Conservation (phyloP, 1,284 basidiomycete genomes). For the Sparassis latifolia region DNA sequence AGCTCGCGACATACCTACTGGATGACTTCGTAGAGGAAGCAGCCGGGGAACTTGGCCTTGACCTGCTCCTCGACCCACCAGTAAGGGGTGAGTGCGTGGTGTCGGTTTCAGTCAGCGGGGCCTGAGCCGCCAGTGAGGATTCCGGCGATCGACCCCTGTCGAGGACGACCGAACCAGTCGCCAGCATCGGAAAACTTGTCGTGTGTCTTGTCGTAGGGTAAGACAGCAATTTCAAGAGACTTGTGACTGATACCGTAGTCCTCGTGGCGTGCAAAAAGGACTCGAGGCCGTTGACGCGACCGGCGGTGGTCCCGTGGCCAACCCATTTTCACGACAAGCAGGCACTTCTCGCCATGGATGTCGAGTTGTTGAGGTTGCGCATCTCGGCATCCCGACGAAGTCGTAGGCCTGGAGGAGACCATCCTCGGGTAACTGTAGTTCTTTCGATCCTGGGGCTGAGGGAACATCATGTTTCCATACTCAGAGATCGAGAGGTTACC, state of each 20-base stretch:
- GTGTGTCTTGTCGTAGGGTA: slow-evolving; percentile 14
- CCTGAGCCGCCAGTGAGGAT: slow-evolving; percentile 22
- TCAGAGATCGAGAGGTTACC: slow-evolving; percentile 20
- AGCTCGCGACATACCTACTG: slow-evolving; percentile 8
- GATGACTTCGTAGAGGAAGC: slow-evolving; percentile 16
- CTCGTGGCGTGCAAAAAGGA: slow-evolving; percentile 20
- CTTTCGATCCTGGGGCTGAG: slow-evolving; percentile 17
- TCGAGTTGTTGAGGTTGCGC: slow-evolving; percentile 18
- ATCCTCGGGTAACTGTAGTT: slow-evolving; percentile 19
- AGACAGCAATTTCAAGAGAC: slow-evolving; percentile 18
- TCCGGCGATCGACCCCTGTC: slow-evolving; percentile 20
- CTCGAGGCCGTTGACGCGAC: slow-evolving; percentile 21
- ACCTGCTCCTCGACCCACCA: slow-evolving; percentile 19
- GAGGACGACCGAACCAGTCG: slow-evolving; percentile 24
- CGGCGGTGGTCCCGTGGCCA: slow-evolving; percentile 23
- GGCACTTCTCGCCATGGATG: slow-evolving; percentile 13
- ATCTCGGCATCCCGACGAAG: slow-evolving; percentile 17
- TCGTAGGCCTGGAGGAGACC: slow-evolving; percentile 22
- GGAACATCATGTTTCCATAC: slow-evolving; percentile 23
- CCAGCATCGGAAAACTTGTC: slow-evolving; percentile 20
- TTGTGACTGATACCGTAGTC: slow-evolving; percentile 8
- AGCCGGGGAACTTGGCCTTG: slow-evolving; percentile 17
- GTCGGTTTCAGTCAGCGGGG: slow-evolving; percentile 12
- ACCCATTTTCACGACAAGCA: slow-evolving; percentile 25
- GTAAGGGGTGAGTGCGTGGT: slow-evolving; percentile 23